Percentiles rank a stretch among this genome's conserved stretches.
Evolutionary conservation across 1,139 yeast genomes (phyloP).

Genomic region (Diutina pseudorugosa): DNA sequence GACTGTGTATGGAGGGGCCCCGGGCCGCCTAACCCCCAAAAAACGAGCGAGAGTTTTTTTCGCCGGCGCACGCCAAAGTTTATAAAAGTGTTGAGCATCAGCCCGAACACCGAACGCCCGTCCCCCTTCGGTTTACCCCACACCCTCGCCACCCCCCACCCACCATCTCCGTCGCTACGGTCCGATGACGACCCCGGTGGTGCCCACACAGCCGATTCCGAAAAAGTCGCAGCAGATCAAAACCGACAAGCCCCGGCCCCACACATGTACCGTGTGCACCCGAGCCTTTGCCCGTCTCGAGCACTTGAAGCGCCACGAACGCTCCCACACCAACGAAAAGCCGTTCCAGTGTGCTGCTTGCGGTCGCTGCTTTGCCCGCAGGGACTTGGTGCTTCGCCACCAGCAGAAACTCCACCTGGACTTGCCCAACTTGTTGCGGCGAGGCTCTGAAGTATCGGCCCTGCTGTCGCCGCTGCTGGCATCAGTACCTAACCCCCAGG

Average conservation of each 20-base stretch:
- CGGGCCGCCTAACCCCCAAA: no score
- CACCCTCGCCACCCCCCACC: background rate
- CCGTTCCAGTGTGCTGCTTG: conserved; percentile 37
- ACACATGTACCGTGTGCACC: conserved; percentile 19
- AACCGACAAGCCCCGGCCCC: conserved; percentile 40
- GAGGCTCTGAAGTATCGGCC: background rate
- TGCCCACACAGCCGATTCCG: conserved; percentile 57
- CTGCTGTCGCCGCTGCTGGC: conserved; percentile 6
- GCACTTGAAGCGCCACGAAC: conserved; percentile 21
- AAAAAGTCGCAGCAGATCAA: conserved; percentile 74
- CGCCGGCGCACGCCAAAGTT: background rate
- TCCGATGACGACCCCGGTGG: background rate
- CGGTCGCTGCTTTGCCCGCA: conserved; percentile 36
- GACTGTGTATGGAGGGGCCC: no score
- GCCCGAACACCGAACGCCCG: background rate
- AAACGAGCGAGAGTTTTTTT: background rate
- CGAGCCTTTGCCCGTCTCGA: conserved; percentile 22
- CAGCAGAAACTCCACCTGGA: conserved; percentile 26
- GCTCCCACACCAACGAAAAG: conserved; percentile 23
- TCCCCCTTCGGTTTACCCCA: background rate
- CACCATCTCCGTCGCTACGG: background rate
- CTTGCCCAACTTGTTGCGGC: conserved; percentile 7
- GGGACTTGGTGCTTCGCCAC: conserved; percentile 36
- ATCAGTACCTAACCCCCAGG: conserved; percentile 7
- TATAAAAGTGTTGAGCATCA: background rate